Conservation (phyloP, 2,329 filamentous ascomycete genomes). For the Diaporthe sp. region DNA sequence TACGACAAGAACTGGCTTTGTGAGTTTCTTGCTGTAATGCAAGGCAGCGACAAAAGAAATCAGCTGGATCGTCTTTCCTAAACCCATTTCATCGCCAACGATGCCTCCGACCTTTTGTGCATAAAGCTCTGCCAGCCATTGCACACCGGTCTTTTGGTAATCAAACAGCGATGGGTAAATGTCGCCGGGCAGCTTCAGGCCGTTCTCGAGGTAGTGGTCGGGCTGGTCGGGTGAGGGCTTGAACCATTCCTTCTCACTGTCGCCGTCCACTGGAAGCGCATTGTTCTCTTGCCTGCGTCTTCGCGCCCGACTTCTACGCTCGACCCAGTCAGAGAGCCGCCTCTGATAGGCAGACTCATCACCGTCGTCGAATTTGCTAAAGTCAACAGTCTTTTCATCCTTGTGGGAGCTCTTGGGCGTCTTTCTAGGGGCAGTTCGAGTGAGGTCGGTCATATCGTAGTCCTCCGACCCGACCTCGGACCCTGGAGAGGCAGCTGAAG, state of each 20-base stretch:
- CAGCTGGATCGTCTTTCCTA: constrained; percentile 84
- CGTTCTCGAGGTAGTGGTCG: constrained; percentile 80
- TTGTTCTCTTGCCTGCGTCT: constrained; percentile 47
- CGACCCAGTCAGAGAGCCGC: constrained; percentile 81
- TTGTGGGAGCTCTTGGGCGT: constrained; percentile 51
- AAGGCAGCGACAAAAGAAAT: constrained; percentile 87
- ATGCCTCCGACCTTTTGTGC: constrained; percentile 92
- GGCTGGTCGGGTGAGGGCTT: constrained; percentile 85
- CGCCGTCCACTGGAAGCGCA: constrained; percentile 44
- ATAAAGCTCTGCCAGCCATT: constrained; percentile 95
- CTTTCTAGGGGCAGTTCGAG: constrained; percentile 49
- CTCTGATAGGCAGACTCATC: constrained; percentile 83
- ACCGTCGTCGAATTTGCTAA: constrained; percentile 83
- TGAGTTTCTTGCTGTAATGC: constrained; percentile 89
- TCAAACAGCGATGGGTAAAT: constrained; percentile 93
- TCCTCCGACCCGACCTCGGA: constrained; percentile 49
- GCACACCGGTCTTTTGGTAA: constrained; percentile 96
- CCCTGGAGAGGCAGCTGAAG: constrained; percentile 37
- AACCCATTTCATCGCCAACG: constrained; percentile 96
- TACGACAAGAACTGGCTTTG: constrained; percentile 88
- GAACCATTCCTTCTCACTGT: constrained; percentile 76
- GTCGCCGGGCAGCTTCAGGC: constrained; percentile 86
- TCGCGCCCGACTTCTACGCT: constrained; percentile 56
- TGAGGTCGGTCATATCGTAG: constrained; percentile 52
- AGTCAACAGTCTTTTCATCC: constrained; percentile 53